phyloP scores from a whole-genome alignment of 768 basidiomycete species.

The Guyanaporus albipodus region DNA sequence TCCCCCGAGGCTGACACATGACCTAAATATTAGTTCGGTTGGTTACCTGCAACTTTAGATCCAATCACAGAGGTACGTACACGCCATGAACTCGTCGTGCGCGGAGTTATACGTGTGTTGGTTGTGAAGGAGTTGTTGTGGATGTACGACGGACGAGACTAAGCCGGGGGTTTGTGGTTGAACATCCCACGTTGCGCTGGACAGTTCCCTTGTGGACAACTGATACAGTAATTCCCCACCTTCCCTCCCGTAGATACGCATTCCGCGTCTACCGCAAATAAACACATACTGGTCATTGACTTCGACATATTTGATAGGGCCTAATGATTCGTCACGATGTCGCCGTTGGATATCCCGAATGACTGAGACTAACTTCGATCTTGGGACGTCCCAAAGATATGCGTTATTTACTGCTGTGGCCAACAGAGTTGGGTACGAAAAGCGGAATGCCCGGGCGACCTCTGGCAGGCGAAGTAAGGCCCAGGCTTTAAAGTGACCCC shows the following conservation, averaged over 20 bases:
- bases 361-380: slow-evolving; percentile 44
- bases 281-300: slow-evolving; percentile 55
- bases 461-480: slow-evolving; percentile 49
- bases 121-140: slow-evolving; percentile 20
- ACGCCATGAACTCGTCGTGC: slow-evolving; percentile 25
- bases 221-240: slow-evolving; percentile 44
- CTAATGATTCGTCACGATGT: slow-evolving; percentile 23
- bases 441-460: slow-evolving; percentile 51
- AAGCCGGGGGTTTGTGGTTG: slow-evolving; percentile 11
- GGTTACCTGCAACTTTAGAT: neutral
- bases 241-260: slow-evolving; percentile 54
- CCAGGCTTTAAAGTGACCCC: slow-evolving; percentile 63
- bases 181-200: slow-evolving; percentile 36
- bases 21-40: slow-evolving; percentile 17
- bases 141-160: slow-evolving; percentile 12
- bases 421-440: slow-evolving; percentile 64
- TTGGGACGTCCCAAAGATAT: slow-evolving; percentile 61
- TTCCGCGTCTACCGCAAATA: slow-evolving; percentile 44
- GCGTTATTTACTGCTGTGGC: slow-evolving; percentile 43
- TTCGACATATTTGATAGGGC: slow-evolving; percentile 61
- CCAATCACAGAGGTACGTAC: slow-evolving; percentile 10
- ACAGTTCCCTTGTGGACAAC: slow-evolving; percentile 34
- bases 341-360: slow-evolving; percentile 19
- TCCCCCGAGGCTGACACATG: slow-evolving; percentile 49
- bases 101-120: slow-evolving; percentile 1